phyloP scores from a whole-genome alignment of 257 asterid genomes.

The Gentiana straminea region DNA sequence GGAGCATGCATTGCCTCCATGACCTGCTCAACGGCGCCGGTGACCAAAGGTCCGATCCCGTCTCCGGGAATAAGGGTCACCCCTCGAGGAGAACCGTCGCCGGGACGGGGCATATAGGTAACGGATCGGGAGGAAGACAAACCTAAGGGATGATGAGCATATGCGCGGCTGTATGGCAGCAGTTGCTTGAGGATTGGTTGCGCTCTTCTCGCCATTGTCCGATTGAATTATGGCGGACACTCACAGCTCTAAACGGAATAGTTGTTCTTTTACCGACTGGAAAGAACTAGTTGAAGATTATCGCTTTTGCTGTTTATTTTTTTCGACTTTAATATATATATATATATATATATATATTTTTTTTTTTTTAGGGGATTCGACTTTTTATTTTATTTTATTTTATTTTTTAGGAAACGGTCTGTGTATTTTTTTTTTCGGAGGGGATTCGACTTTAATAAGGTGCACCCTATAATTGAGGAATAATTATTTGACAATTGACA shows the following conservation, averaged over 20 bases:
- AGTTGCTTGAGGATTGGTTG: constrained; percentile 37
- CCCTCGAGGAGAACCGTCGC: constrained; percentile 75
- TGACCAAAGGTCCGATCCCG: constrained; percentile 91
- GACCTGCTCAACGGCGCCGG: constrained; percentile 92
- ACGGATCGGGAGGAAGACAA: constrained; percentile 51
- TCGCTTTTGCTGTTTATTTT: too few relatives aligned
- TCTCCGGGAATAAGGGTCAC: constrained; percentile 91
- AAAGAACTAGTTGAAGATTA: too few relatives aligned
- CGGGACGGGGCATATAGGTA: constrained; percentile 97
- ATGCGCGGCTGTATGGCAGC: background rate
- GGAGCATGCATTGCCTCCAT: constrained; percentile 99
- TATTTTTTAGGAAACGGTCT: too few relatives aligned
- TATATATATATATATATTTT: too few relatives aligned
- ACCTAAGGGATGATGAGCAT: background rate
- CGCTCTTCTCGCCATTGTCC: constrained; percentile 30
- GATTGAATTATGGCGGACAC: background rate
- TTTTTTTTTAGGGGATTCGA: too few relatives aligned
- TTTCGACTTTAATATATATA: too few relatives aligned
- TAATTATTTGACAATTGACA: too few relatives aligned
- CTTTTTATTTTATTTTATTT: too few relatives aligned
- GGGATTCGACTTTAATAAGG: too few relatives aligned
- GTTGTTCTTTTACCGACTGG: too few relatives aligned
- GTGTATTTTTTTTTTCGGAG: too few relatives aligned
- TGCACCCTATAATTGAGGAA: too few relatives aligned
- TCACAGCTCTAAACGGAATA: background rate